A percentile compares a stretch with the other conserved stretches of the same genome.
phyloP scores from a whole-genome alignment of 2,329 filamentous ascomycete genomes.

The Venturia oleaginea region DNA sequence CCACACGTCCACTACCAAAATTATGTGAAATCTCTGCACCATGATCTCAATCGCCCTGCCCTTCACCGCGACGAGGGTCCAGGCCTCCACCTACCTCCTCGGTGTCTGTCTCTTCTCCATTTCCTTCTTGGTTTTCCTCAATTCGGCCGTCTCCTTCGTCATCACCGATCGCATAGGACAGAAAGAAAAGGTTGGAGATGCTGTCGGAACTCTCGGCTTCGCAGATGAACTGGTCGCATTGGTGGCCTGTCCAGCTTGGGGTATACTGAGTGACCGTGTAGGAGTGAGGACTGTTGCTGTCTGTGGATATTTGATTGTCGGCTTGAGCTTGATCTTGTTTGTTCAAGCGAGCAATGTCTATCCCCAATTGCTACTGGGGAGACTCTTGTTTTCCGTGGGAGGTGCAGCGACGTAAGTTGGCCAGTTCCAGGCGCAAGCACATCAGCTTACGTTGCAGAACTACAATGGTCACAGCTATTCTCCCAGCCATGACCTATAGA shows the following conservation, averaged over 20 bases:
- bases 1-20: no score
- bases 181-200: slow-evolving; percentile 63
- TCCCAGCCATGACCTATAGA: slow-evolving; percentile 57
- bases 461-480: slow-evolving; percentile 94
- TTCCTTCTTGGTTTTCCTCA: slow-evolving; percentile 82
- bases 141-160: slow-evolving; percentile 75
- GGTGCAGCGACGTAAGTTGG: slow-evolving; percentile 66
- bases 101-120: slow-evolving; percentile 81
- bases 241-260: slow-evolving; percentile 72
- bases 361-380: slow-evolving; percentile 74
- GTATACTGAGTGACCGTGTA: slow-evolving; percentile 64
- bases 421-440: neutral
- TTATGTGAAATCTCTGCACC: neutral
- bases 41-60: neutral
- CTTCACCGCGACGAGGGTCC: slow-evolving; percentile 47
- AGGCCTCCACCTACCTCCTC: slow-evolving; percentile 63
- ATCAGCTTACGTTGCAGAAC: slow-evolving; percentile 32
- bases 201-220: slow-evolving; percentile 77
- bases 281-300: slow-evolving; percentile 59
- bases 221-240: slow-evolving; percentile 75
- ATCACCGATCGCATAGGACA: slow-evolving; percentile 74
- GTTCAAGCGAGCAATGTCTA: slow-evolving; percentile 84
- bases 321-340: slow-evolving; percentile 64
- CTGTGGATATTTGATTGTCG: slow-evolving; percentile 74
- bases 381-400: slow-evolving; percentile 81